phyloP scores from a whole-genome alignment of 2,329 filamentous ascomycete species.

The Fusarium kyushuense region DNA sequence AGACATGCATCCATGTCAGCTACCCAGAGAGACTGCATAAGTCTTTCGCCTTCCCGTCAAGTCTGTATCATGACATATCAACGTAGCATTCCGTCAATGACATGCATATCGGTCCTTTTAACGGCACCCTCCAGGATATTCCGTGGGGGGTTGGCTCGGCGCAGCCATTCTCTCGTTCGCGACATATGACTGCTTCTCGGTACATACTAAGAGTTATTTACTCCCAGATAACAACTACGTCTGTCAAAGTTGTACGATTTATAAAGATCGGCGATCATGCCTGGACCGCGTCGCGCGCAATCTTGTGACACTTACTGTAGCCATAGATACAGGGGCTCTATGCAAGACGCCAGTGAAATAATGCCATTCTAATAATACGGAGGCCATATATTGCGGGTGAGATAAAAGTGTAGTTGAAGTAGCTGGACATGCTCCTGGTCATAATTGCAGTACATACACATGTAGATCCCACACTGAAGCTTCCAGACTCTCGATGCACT shows the following conservation, averaged over 20 bases:
- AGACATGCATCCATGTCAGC: slow-evolving; percentile 58
- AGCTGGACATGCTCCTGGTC: not conserved
- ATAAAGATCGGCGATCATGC: slow-evolving; percentile 74
- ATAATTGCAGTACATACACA: not conserved
- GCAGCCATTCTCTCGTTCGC: not conserved
- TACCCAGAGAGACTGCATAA: slow-evolving; percentile 76
- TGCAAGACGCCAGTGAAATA: slow-evolving; percentile 72
- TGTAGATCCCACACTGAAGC: not conserved
- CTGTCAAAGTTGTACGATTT: slow-evolving; percentile 70
- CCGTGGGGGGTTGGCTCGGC: slow-evolving; percentile 63
- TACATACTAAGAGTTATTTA: not conserved
- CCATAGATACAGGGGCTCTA: slow-evolving; percentile 70
- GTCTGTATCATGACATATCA: slow-evolving; percentile 89
- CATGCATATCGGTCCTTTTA: slow-evolving; percentile 78
- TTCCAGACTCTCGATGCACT: not conserved
- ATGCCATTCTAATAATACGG: not conserved
- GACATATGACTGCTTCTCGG: not conserved
- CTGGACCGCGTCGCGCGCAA: slow-evolving; percentile 74
- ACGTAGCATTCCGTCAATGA: slow-evolving; percentile 82
- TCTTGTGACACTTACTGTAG: slow-evolving; percentile 73
- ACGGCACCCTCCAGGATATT: slow-evolving; percentile 80
- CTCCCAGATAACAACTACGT: not conserved
- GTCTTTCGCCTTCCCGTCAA: slow-evolving; percentile 85
- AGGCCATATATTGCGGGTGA: slow-evolving; percentile 57
- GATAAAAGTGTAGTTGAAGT: slow-evolving; percentile 1